phyloP scores from a whole-genome alignment of 371 early-diverging fungal genomes.

The Saksenaea vasiformis region DNA sequence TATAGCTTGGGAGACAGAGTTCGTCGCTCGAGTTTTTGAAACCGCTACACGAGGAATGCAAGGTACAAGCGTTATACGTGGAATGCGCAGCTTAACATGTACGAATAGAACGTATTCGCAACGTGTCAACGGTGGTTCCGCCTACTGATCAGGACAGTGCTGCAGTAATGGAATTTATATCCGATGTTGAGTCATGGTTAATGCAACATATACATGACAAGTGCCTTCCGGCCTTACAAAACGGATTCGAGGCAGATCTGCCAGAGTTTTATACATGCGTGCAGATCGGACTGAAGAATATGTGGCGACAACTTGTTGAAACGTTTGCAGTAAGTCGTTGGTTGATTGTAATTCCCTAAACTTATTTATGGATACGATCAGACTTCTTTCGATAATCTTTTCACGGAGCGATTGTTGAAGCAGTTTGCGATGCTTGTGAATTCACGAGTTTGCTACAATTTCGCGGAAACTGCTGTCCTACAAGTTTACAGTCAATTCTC shows the following conservation, averaged over 20 bases:
- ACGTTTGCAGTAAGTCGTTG: constrained; percentile 34
- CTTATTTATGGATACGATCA: neutral
- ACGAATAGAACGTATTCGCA: constrained; percentile 16
- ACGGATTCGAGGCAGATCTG: constrained; percentile 1
- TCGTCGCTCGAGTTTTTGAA: constrained; percentile 21
- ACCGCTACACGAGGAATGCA: constrained; percentile 19
- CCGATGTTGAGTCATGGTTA: constrained; percentile 46
- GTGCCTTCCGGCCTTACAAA: constrained; percentile 9
- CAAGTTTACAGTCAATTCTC: constrained; percentile 34
- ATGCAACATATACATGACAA: constrained; percentile 10
- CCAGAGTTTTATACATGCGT: constrained; percentile 1
- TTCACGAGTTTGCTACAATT: constrained; percentile 55
- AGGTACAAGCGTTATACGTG: constrained; percentile 14
- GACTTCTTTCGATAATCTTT: neutral
- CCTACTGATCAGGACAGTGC: constrained; percentile 5
- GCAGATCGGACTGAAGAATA: constrained; percentile 23
- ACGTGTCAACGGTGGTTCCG: constrained; percentile 8
- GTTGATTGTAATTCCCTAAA: neutral
- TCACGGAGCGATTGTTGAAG: neutral
- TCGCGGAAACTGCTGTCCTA: constrained; percentile 42
- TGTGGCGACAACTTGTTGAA: constrained; percentile 28
- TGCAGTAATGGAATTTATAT: constrained; percentile 27
- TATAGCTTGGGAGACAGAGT: constrained; percentile 29
- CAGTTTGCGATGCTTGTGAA: constrained; percentile 31
- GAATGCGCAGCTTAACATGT: neutral